Percentiles rank a stretch among this genome's conserved stretches.
Evolutionary conservation across 306 rosid species (phyloP).

Genomic region (Vachellia collinsii): DNA sequence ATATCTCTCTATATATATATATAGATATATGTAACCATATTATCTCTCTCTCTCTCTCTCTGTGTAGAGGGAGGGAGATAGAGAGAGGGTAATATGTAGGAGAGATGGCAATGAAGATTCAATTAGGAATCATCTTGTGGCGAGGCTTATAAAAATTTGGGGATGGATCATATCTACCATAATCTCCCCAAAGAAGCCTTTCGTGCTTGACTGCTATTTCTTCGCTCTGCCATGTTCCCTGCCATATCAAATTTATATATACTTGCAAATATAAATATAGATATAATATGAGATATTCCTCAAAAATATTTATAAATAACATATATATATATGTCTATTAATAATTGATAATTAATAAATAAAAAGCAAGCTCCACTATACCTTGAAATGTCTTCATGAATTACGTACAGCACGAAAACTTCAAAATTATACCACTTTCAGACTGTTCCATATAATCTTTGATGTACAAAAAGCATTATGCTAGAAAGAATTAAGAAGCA

Average conservation of each 20-base stretch:
- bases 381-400: no score
- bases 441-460: no score
- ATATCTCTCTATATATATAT: no score
- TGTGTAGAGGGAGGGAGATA: neutral
- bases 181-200: constrained; percentile 68
- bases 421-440: no score
- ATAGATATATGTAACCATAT: neutral
- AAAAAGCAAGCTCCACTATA: no score
- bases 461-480: no score
- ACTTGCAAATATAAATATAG: neutral
- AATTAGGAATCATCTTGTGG: constrained; percentile 79
- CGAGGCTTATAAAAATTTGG: constrained; percentile 74
- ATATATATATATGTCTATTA: no score
- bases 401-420: no score
- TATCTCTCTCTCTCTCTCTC: neutral
- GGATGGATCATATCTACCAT: constrained; percentile 74
- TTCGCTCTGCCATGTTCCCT: constrained; percentile 37
- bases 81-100: no score
- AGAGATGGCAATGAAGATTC: neutral
- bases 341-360: no score
- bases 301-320: neutral
- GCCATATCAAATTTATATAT: neutral
- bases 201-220: constrained; percentile 47
- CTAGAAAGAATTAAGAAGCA: no score
- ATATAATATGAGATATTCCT: neutral